These are phyloP conservation scores for Nothophaeocryptopus gaeumannii DNA, from an alignment of 2,329 filamentous ascomycete genomes.

Conservation along the genomic window DNA sequence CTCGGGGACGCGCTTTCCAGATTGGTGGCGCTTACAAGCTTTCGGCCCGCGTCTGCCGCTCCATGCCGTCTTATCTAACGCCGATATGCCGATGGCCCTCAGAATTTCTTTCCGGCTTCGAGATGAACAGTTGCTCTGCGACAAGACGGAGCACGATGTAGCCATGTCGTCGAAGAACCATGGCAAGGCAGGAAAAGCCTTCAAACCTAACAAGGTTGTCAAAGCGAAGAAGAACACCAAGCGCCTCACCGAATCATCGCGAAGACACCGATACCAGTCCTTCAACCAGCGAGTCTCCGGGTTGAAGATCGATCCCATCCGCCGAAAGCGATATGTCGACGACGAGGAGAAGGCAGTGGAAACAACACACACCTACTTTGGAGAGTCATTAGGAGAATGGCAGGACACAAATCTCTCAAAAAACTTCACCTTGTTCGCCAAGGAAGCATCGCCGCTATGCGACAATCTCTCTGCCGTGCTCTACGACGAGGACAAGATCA, in stretches of 20 bases:
- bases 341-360: slow-evolving; percentile 75
- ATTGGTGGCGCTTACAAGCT: background rate
- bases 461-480: slow-evolving; percentile 90
- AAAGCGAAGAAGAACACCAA: slow-evolving; percentile 59
- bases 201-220: slow-evolving; percentile 38
- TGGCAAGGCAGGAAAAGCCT: slow-evolving; percentile 33
- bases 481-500: slow-evolving; percentile 83
- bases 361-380: slow-evolving; percentile 82
- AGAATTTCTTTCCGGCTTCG: slow-evolving; percentile 10
- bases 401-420: slow-evolving; percentile 84
- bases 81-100: background rate
- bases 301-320: slow-evolving; percentile 89
- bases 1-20: no score
- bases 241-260: slow-evolving; percentile 70
- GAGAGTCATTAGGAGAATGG: slow-evolving; percentile 81
- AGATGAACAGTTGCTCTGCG: slow-evolving; percentile 5
- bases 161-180: slow-evolving; percentile 46
- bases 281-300: slow-evolving; percentile 88
- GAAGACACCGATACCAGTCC: slow-evolving; percentile 85
- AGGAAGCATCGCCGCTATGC: slow-evolving; percentile 71
- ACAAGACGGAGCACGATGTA: slow-evolving; percentile 20
- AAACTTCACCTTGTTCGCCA: slow-evolving; percentile 72
- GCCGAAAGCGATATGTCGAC: slow-evolving; percentile 64
- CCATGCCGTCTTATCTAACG: no score
- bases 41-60: slow-evolving; percentile 5